Evolutionary conservation across 306 rosid genomes (phyloP), one percentile per base, ranked within the genome.

Genomic region (Arachis stenosperma): DNA sequence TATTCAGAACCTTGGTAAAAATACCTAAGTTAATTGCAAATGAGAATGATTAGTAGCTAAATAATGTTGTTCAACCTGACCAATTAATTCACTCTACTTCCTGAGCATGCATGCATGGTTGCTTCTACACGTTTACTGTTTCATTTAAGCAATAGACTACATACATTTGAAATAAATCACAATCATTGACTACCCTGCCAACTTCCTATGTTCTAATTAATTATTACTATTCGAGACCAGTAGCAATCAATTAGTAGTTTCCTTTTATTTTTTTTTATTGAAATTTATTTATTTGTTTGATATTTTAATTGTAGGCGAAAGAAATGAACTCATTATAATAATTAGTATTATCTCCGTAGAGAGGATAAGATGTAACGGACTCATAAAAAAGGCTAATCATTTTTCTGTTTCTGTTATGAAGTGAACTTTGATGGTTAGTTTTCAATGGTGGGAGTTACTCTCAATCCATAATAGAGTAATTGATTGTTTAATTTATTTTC

Each of bases 31-130:
- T 69, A 42, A 65, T 62, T 53, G 76, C 59, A 51, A 43, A 53
- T 6, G 29, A n/a, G 27, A 52, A 43, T 70, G 44, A 62, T 44
- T 61, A 4, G 44, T 63, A 61, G 13, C 55, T 43, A 10, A 47
- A n/a, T 13, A 43, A 47, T n/a, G 2, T 52, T 5, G 40, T 53
- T 53, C 13, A 44, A 9, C 5, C 7, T 56, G 54, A 3, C n/a
- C 10, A 65, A 27, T 14, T 29, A 51, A 27, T 30, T 52, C 5
- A 42, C 7, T 53, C 40, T 1, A 55, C 15, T 9, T 69, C 5
- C 42, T 71, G 61, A 39, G 6, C 62, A 68, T 75, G 65, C 64
- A 51, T 75, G 77, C 69, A 84, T 77, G 83, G 50, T 36, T 66
- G 84, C 30, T 30, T 68, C 14, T 36, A 71, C 71, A 76, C 61